Evolutionary conservation across 345 rosid genomes (phyloP).

Genomic region (Melastoma malabathricum): DNA sequence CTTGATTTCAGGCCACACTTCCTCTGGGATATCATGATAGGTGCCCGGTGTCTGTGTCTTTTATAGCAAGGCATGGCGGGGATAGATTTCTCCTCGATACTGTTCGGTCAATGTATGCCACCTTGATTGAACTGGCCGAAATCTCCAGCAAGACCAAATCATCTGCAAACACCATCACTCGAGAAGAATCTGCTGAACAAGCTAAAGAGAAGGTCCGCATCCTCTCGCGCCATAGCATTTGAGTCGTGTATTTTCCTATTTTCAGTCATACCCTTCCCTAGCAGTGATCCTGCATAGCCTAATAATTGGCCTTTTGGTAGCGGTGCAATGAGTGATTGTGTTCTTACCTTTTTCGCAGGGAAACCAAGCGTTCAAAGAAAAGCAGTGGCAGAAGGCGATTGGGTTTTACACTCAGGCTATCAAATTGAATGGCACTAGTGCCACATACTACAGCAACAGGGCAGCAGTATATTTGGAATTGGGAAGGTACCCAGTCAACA

Average conservation of each 20-base stretch:
- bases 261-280: too few relatives aligned
- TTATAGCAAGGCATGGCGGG: slow-evolving; percentile 70
- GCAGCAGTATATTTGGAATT: slow-evolving; percentile 90
- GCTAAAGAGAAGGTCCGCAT: slow-evolving; percentile 77
- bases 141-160: slow-evolving; percentile 35
- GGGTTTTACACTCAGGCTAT: slow-evolving; percentile 80
- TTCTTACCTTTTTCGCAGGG: slow-evolving; percentile 33
- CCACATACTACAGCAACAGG: slow-evolving; percentile 89
- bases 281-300: too few relatives aligned
- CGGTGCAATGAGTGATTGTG: too few relatives aligned
- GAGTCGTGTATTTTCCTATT: too few relatives aligned
- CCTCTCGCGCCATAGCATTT: too few relatives aligned
- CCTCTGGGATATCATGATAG: slow-evolving; percentile 63
- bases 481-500: slow-evolving; percentile 32
- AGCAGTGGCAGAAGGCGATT: slow-evolving; percentile 75
- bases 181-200: slow-evolving; percentile 54
- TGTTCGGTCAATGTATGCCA: slow-evolving; percentile 45
- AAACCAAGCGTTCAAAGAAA: slow-evolving; percentile 86
- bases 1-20: slow-evolving; percentile 38
- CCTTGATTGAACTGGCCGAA: slow-evolving; percentile 59
- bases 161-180: slow-evolving; percentile 22
- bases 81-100: slow-evolving; percentile 84
- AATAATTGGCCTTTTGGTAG: too few relatives aligned
- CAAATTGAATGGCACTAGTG: slow-evolving; percentile 58
- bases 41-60: slow-evolving; percentile 70